Evolutionary conservation across 495 filamentous ascomycete genomes (phyloP).

Genomic region (Chlorociboria aeruginascens): DNA sequence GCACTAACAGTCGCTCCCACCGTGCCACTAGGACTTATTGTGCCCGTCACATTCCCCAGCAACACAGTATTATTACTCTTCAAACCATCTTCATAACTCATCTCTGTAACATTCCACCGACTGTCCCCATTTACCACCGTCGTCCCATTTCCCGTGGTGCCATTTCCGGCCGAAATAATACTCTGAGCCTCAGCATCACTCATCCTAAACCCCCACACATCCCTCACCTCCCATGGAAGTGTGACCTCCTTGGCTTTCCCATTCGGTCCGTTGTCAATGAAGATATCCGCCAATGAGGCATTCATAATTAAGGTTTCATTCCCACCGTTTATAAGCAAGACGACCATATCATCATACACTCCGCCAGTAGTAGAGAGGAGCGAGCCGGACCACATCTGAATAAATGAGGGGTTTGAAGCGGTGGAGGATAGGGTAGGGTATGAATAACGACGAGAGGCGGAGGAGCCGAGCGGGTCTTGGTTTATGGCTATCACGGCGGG

Average conservation of each 20-base stretch:
- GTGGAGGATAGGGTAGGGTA: conserved; percentile 21
- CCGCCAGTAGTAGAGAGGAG: conserved; percentile 25
- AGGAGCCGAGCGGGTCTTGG: conserved; percentile 38
- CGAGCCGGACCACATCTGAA: conserved; percentile 36
- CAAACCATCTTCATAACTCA: conserved; percentile 29
- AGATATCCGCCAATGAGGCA: conserved; percentile 41
- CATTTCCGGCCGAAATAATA: conserved; percentile 27
- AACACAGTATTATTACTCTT: conserved; percentile 25
- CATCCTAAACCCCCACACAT: conserved; percentile 47
- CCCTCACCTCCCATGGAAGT: conserved; percentile 38
- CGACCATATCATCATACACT: conserved; percentile 32
- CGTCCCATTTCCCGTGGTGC: conserved; percentile 23
- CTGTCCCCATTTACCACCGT: conserved; percentile 3
- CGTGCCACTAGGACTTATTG: conserved; percentile 26
- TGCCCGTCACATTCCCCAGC: conserved; percentile 32
- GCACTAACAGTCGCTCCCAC: conserved; percentile 27
- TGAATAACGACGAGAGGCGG: conserved; percentile 30
- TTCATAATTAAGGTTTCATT: conserved; percentile 30
- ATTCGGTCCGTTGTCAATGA: conserved; percentile 30
- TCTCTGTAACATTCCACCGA: conserved; percentile 30
- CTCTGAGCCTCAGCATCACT: conserved; percentile 26
- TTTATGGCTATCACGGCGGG: conserved; percentile 45
- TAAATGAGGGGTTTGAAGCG: conserved; percentile 26
- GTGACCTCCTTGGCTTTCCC: conserved; percentile 28
- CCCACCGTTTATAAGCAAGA: conserved; percentile 37